Evolutionary conservation across 805 yeast species (phyloP), one percentile per base, ranked within the genome.

Genomic region (Pichia sporocuriosa): DNA sequence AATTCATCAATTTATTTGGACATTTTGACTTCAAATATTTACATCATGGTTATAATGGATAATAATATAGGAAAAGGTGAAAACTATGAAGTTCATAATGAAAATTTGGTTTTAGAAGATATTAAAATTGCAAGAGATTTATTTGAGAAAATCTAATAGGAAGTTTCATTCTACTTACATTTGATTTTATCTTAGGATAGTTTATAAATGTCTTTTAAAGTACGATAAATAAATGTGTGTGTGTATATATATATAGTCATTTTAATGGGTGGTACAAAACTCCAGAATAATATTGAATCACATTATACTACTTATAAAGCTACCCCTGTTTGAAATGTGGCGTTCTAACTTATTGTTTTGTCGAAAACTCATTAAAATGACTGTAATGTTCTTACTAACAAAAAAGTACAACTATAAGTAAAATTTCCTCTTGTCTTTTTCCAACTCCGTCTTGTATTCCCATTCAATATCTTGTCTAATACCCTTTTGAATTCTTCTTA

Each of bases 381-480:
- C n/a, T n/a, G n/a, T n/a, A n/a, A n/a, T n/a, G n/a, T n/a, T n/a
- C n/a, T 8, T 13, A 22, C 3, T 30, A 28, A 34, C 21, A 49
- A 47, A 37, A 47, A 40, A 13, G 6, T 9, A 12, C 6, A 22
- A 24, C 12, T 43, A 90, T 52, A 90, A 66, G 58, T 87, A 82
- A 60, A 90, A 90, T 75, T 86, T 88, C 65, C 81, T 80, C 79
- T 89, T 90, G 62, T 90, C 97, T 56, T 83, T 82, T 62, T 93
- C 97, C 97, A 93, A 89, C 50, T 85, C 95, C 4, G 96, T 81
- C 53, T 86, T 77, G 66, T 88, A 95, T 63, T 93, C 97, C 97
- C 97, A 90, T 56, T 87, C 96, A 22, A 84, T 72, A 56, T 90
- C 97, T 51, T 87, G 95, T 57, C 80, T 80, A 55, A 93, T 73